Evolutionary conservation across 2,329 filamentous ascomycete genomes (phyloP).

Genomic region (Ceratocystis colombiana): DNA sequence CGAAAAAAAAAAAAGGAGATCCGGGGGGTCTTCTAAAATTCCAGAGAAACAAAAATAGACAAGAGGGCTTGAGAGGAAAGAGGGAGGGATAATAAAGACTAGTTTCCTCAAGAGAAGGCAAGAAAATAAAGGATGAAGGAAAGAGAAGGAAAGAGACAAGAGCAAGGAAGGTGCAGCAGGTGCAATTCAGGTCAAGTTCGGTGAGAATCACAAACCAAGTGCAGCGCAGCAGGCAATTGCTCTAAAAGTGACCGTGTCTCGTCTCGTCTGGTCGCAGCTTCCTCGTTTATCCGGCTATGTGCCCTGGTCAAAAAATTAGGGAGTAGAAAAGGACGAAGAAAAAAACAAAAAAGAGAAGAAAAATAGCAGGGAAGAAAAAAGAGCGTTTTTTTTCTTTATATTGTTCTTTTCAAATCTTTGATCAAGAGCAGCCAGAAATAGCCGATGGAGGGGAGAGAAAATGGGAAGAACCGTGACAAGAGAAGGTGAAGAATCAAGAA

Average conservation of each 20-base stretch:
- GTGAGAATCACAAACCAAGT: conserved; percentile 20
- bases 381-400: neutral
- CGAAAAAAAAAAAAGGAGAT: conserved; percentile 6
- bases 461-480: conserved; percentile 11
- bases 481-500: conserved; percentile 18
- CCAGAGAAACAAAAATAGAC: conserved; percentile 9
- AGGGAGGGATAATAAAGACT: neutral
- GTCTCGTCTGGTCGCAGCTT: conserved; percentile 22
- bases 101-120: conserved; percentile 18
- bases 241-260: conserved; percentile 13
- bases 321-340: conserved; percentile 14
- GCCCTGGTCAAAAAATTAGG: conserved; percentile 26
- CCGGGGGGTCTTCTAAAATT: neutral
- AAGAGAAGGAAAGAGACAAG: conserved; percentile 20
- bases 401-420: neutral
- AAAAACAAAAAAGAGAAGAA: conserved; percentile 13
- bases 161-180: conserved; percentile 17
- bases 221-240: conserved; percentile 17
- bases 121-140: conserved; percentile 17
- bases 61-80: conserved; percentile 15
- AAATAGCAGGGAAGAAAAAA: conserved; percentile 13
- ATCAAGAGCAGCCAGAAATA: no score
- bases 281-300: conserved; percentile 22
- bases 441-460: neutral
- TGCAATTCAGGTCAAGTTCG: neutral